Conservation (phyloP, 768 basidiomycete species). For the Suillus alpinus region DNA sequence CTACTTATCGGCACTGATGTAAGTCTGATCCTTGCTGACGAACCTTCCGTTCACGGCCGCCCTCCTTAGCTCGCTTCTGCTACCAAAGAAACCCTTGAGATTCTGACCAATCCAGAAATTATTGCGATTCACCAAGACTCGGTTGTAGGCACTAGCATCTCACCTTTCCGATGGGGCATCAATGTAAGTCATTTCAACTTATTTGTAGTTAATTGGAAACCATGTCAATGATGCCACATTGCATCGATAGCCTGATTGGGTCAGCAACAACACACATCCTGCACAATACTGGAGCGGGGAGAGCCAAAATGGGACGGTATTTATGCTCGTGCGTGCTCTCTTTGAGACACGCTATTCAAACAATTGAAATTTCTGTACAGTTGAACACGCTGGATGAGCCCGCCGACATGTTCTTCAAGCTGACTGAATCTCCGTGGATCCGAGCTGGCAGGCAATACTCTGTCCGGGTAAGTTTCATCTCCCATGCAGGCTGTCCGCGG, state of each 20-base stretch:
- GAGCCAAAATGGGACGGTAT: constrained; percentile 59
- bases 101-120: constrained; percentile 62
- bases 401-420: constrained; percentile 56
- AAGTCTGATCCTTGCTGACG: constrained; percentile 16
- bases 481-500: not conserved
- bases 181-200: constrained; percentile 42
- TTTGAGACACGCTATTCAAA: not conserved
- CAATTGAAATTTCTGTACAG: constrained; percentile 28
- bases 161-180: constrained; percentile 68
- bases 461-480: constrained; percentile 48
- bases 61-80: constrained; percentile 45
- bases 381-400: constrained; percentile 58
- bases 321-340: constrained; percentile 56
- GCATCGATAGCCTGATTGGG: constrained; percentile 32
- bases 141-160: constrained; percentile 55
- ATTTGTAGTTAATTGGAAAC: not conserved
- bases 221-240: not conserved
- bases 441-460: constrained; percentile 62
- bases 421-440: constrained; percentile 72
- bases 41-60: not conserved
- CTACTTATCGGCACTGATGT: constrained; percentile 62
- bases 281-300: constrained; percentile 74
- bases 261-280: constrained; percentile 45
- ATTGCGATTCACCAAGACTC: constrained; percentile 70
- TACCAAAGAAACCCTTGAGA: constrained; percentile 47